These are phyloP conservation scores for Setomelanomma holmii DNA, from an alignment of 2,329 filamentous ascomycete genomes.

Conservation along the genomic window DNA sequence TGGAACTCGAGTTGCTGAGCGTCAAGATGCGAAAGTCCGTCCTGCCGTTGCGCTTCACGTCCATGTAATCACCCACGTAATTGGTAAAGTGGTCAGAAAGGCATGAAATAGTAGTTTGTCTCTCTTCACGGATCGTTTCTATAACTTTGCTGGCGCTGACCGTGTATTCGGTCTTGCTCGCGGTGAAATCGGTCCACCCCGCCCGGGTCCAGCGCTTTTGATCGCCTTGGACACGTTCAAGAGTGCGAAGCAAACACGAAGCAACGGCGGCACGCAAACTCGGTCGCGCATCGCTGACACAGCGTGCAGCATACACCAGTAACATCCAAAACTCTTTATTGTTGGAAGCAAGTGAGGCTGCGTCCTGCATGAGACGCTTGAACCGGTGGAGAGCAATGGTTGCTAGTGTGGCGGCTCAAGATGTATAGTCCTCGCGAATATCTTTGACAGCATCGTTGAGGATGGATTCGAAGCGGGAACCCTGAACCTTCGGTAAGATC, in stretches of 20 bases:
- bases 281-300: constrained; percentile 60
- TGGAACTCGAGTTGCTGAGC: constrained; percentile 64
- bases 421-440: background rate
- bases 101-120: background rate
- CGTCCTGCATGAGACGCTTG: constrained; percentile 45
- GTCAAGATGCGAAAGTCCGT: constrained; percentile 25
- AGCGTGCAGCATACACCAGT: constrained; percentile 69
- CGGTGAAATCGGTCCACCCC: background rate
- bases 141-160: constrained; percentile 2
- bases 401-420: background rate
- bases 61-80: too few species aligned
- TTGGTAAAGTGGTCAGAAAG: too few species aligned
- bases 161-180: background rate
- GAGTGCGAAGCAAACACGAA: constrained; percentile 55
- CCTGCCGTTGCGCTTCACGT: too few species aligned
- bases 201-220: constrained; percentile 10
- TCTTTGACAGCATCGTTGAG: too few species aligned
- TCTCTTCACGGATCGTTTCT: background rate
- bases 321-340: constrained; percentile 61
- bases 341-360: constrained; percentile 17
- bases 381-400: background rate
- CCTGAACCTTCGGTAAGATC: too few species aligned
- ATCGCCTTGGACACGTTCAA: too few species aligned
- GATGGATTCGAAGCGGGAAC: too few species aligned
- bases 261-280: constrained; percentile 65